Base-by-base conservation (phyloP, 73 alveolate genomes). In the Symbiodinium natans region DNA sequence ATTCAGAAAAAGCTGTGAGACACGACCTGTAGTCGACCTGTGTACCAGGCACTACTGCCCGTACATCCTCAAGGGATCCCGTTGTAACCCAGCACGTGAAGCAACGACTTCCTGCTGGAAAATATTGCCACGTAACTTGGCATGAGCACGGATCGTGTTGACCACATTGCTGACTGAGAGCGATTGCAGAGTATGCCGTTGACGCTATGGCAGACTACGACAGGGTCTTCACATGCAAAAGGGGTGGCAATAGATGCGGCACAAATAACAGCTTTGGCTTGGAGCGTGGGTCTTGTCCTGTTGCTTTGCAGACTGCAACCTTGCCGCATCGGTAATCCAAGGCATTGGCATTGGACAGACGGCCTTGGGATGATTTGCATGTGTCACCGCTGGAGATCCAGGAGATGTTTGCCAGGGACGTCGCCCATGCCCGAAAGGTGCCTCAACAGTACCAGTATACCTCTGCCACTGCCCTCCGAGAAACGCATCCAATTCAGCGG, bases 341-440 rank as follows among this genome's bases (percentile, higher is more conserved):
- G 96, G 86, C 96, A 38, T 38, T 74, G 59, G 87, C 83, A 17
- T 77, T 92, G 92, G 98, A 92, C 36, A 41, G 98, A 63, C 63
- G 38, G 41, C 98, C 54, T 17, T 92, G 98, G 98, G 83, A 83
- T 38, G 59, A 92, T 36, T 23, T 31, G 82, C 68, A 92, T 25
- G 92, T 92, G 34, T 92, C 98, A 31, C 98, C 98, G 8, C 63
- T 92, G 83, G 98, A 92, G 29, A 46, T 92, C 68, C 92, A 75
- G 59, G 98, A 92, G 92, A 54, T 59, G 59, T 77, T 92, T 25
- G 98, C 98, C 63, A n/a, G 98, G 63, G 98, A 92, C 23, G 92
- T 92, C 68, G 82, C 59, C 43, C 36, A 77, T 25, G 98, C 86
- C 48, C 31, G 80, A 63, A 31, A 63, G 40, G 80, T 29, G 59